phyloP scores from a whole-genome alignment of 805 yeast genomes.

The Candida boidinii region DNA sequence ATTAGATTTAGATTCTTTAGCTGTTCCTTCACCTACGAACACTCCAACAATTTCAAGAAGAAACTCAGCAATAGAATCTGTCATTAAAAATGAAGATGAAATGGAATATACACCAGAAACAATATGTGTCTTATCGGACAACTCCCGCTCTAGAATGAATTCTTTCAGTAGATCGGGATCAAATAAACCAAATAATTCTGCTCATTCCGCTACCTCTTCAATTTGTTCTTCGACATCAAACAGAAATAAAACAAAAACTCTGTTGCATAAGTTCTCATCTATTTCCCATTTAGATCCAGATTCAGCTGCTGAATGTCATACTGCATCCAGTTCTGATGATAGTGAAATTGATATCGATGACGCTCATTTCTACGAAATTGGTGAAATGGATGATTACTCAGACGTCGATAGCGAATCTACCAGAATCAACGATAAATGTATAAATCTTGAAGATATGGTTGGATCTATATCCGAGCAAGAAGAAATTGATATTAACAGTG shows the following conservation, averaged over 20 bases:
- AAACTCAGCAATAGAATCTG: too few relatives aligned
- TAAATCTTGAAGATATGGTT: too few relatives aligned
- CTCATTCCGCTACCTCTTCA: conserved; percentile 8
- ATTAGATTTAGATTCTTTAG: conserved; percentile 7
- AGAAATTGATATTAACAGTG: too few relatives aligned
- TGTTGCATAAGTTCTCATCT: too few relatives aligned
- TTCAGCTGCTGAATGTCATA: background rate
- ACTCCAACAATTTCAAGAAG: background rate
- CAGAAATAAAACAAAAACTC: conserved; percentile 12
- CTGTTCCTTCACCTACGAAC: conserved; percentile 8
- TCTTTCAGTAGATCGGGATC: too few relatives aligned
- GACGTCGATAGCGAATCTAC: too few relatives aligned
- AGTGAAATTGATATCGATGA: conserved; percentile 2
- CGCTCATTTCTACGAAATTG: conserved; percentile 2
- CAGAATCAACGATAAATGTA: too few relatives aligned
- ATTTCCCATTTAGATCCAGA: conserved; percentile 2
- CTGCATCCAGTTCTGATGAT: background rate
- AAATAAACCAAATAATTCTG: conserved; percentile 13
- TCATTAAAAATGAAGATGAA: too few relatives aligned
- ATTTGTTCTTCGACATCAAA: conserved; percentile 11
- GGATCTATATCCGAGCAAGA: too few relatives aligned
- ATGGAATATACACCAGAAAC: conserved; percentile 17
- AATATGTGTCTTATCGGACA: too few relatives aligned
- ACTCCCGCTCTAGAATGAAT: too few relatives aligned
- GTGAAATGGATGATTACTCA: conserved; percentile 1